Base-by-base conservation (phyloP, 192 early-diverging fungal genomes). In the Dissophora globulifera region DNA sequence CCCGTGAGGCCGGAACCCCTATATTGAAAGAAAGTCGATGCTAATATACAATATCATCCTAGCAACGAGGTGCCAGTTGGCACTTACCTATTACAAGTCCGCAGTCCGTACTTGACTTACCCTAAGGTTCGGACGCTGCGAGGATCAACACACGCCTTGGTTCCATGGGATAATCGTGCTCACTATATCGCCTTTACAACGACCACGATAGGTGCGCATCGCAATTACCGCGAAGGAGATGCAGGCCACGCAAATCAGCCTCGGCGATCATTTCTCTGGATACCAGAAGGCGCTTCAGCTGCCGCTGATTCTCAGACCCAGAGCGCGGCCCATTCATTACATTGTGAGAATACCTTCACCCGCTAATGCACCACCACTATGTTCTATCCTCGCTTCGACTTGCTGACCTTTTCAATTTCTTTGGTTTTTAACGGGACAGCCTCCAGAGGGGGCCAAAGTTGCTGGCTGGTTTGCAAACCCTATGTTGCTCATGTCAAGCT, bases 401-500 rank as follows among this genome's bases (percentile, higher is more conserved):
- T n/a, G n/a, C n/a, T n/a, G n/a, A n/a, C n/a, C n/a, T n/a, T n/a
- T n/a, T n/a, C n/a, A n/a, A n/a, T n/a, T n/a, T n/a, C n/a, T n/a
- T n/a, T n/a, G n/a, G n/a, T 47, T 33, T 45, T 47, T 41, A 6
- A 25, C 25, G n/a, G 26, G 8, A 19, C 40, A 69, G 67, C 56
- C 67, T 4, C 67, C 57, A 52, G 67, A 69, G 26, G 56, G 56
- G 11, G 46, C 46, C 16, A 69, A 59, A 29, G 67, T 69, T 5
- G 57, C 48, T 1, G 56, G 67, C 4, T 69, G 47, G 38, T 69
- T 69, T 22, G 50, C 32, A 16, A 52, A 69, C 31, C 67, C 67
- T 2, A 69, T 69, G 67, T n/a, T 69, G 22, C 50, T 69, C 12
- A 31, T 69, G 67, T 50, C 67, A 9, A 59, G 67, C 48, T 69